A percentile compares a stretch with the other conserved stretches of the same genome.
These are phyloP conservation scores for Annulohypoxylon maeteangense DNA, from an alignment of 495 filamentous ascomycete species.

Conservation along the genomic window DNA sequence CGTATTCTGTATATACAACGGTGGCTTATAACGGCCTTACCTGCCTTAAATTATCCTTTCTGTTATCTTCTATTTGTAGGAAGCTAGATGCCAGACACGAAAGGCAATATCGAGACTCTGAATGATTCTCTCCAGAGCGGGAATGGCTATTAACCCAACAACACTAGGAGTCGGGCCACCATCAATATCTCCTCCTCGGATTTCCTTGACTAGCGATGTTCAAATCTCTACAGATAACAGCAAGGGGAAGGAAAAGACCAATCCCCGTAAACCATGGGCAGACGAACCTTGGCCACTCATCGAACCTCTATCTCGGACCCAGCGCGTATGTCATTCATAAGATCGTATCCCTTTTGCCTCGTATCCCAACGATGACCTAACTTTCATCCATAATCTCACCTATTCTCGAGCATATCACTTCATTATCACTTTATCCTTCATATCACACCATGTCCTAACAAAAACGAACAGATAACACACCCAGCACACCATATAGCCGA, in stretches of 20 bases:
- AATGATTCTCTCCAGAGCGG: conserved; percentile 4
- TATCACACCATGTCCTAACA: not conserved
- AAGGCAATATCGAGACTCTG: not conserved
- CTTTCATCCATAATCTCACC: not conserved
- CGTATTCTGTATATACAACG: not conserved
- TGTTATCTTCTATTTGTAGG: not conserved
- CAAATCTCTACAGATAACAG: not conserved
- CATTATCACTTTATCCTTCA: not conserved
- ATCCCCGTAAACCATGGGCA: conserved; percentile 44
- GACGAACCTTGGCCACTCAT: conserved; percentile 51
- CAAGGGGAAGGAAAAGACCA: conserved; percentile 7
- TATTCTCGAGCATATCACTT: not conserved
- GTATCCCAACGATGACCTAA: too few species aligned
- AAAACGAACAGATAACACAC: conserved; percentile 31
- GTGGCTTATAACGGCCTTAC: not conserved
- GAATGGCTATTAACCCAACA: not conserved
- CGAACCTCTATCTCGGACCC: conserved; percentile 42
- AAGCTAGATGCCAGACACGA: not conserved
- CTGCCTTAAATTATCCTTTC: not conserved
- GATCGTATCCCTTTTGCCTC: not conserved
- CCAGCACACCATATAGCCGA: conserved; percentile 50
- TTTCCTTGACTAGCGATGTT: not conserved
- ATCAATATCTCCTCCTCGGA: not conserved
- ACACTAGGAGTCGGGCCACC: not conserved
- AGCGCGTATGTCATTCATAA: conserved; percentile 27